A percentile compares a stretch with the other conserved stretches of the same genome.
These are phyloP conservation scores for Fistulinella cinereoalba DNA, from an alignment of 1,284 basidiomycete genomes.

Conservation along the genomic window DNA sequence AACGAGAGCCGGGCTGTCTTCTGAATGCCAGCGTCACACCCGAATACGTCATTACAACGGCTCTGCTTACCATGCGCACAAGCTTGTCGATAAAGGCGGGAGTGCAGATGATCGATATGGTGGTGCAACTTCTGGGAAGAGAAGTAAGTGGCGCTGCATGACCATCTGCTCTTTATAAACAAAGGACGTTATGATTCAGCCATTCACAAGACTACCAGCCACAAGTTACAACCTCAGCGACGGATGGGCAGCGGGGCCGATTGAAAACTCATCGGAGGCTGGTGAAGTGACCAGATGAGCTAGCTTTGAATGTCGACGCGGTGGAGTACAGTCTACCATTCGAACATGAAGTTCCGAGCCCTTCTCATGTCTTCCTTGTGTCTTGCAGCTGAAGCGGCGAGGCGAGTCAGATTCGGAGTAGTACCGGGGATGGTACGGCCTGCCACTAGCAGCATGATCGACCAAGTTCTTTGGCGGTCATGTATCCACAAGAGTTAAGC, in stretches of 20 bases:
- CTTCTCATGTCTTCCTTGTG: no score
- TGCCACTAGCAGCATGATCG: no score
- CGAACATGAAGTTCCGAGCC: no score
- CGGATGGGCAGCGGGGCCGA: background rate
- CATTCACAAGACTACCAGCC: slow-evolving; percentile 18
- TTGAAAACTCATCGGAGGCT: slow-evolving; percentile 13
- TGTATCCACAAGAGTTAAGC: no score
- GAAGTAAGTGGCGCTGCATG: background rate
- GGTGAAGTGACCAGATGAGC: no score
- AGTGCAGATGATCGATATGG: slow-evolving; percentile 2
- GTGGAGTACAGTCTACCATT: no score
- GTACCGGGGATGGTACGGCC: no score
- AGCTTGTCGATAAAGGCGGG: slow-evolving; percentile 2
- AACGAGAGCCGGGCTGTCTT: background rate
- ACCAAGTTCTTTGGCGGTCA: no score
- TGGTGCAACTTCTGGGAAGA: background rate
- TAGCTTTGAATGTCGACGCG: no score
- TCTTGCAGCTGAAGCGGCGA: no score
- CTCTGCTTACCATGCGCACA: slow-evolving; percentile 7
- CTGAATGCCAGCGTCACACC: background rate
- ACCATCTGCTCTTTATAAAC: slow-evolving; percentile 10
- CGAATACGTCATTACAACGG: background rate
- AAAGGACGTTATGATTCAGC: slow-evolving; percentile 8
- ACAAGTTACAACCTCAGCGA: background rate
- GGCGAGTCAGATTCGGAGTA: no score